Evolutionary conservation across 768 basidiomycete species (phyloP).

Genomic region (Russula earlei): DNA sequence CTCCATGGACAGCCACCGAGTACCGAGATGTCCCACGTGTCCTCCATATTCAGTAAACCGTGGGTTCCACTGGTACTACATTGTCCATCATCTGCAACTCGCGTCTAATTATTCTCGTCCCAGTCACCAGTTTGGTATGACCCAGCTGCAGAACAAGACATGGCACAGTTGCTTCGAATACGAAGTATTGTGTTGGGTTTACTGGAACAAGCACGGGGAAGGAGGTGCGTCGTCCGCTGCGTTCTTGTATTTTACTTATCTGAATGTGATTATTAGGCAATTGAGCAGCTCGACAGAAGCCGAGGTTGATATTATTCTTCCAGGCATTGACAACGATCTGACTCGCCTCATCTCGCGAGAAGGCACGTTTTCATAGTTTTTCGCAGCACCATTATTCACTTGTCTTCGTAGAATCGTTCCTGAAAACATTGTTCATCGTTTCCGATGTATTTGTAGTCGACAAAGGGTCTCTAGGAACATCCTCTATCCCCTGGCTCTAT

Average conservation of each 20-base stretch:
- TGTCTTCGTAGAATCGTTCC: conserved; percentile 40
- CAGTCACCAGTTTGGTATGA: conserved; percentile 60
- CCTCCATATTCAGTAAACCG: conserved; percentile 59
- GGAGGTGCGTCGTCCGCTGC: conserved; percentile 46
- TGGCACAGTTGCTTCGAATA: conserved; percentile 52
- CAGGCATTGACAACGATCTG: conserved; percentile 25
- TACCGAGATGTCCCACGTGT: conserved; percentile 21
- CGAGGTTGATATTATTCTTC: conserved; percentile 53
- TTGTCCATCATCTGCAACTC: not conserved
- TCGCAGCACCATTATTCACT: not conserved
- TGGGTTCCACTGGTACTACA: conserved; percentile 62
- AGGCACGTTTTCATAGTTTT: conserved; percentile 21
- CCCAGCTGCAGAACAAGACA: conserved; percentile 43
- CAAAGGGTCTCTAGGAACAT: conserved; percentile 33
- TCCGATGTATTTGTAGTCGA: conserved; percentile 54
- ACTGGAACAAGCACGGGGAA: conserved; percentile 65
- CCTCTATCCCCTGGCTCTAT: conserved; percentile 43
- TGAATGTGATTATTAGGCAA: conserved; percentile 34
- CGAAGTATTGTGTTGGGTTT: conserved; percentile 53
- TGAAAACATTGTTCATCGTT: conserved; percentile 74
- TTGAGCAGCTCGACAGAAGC: conserved; percentile 73
- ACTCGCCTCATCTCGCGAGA: conserved; percentile 36
- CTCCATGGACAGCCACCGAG: conserved; percentile 17
- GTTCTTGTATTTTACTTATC: not conserved
- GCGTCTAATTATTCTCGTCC: not conserved